Conservation (phyloP, 2,329 filamentous ascomycete species). For the Samsoniella hepiali region DNA sequence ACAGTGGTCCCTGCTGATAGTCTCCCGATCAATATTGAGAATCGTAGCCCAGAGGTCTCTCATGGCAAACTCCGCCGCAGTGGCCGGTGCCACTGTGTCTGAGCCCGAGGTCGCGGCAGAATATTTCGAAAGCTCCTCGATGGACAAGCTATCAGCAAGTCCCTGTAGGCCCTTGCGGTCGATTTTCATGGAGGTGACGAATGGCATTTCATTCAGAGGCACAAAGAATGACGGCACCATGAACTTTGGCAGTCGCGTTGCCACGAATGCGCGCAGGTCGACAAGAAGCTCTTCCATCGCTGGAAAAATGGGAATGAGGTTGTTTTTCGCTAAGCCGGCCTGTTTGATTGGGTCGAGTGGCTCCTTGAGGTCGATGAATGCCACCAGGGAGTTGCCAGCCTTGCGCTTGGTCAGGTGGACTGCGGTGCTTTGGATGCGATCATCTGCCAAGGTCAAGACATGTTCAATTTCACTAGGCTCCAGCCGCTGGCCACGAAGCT, state of each 20-base stretch:
- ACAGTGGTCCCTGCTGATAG: slow-evolving; percentile 14
- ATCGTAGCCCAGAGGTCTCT: slow-evolving; percentile 20
- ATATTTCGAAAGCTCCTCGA: slow-evolving; percentile 4
- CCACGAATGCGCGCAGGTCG: background rate
- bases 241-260: background rate
- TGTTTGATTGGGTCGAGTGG: background rate
- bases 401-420: slow-evolving; percentile 4
- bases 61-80: slow-evolving; percentile 17
- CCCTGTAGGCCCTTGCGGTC: background rate
- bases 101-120: background rate
- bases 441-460: background rate
- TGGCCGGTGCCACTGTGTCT: background rate
- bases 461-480: slow-evolving; percentile 3
- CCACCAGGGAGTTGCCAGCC: background rate
- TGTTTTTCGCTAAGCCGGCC: background rate
- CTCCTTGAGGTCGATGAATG: background rate
- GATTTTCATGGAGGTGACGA: slow-evolving; percentile 2
- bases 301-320: background rate
- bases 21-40: slow-evolving; percentile 8
- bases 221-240: slow-evolving; percentile 8
- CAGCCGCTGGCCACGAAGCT: background rate
- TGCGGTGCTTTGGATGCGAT: background rate
- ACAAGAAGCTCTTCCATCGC: background rate
- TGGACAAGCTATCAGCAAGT: background rate
- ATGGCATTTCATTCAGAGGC: slow-evolving; percentile 1